Evolutionary conservation across 768 basidiomycete species (phyloP).

Genomic region (Hydnomerulius pinastri): DNA sequence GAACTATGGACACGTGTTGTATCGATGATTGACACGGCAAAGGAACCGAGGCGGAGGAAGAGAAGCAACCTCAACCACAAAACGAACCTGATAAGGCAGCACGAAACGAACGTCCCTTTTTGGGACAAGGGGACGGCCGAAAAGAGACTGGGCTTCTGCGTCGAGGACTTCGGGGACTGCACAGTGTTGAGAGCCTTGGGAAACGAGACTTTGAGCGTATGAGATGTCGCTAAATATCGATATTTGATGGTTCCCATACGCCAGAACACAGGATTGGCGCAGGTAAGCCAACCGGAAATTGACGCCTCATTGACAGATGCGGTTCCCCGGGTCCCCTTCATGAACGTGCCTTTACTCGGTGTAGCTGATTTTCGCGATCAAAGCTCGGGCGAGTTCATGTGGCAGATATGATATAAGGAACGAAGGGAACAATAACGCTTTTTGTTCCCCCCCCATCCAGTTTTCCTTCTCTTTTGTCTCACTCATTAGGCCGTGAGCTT

Average conservation of each 20-base stretch:
- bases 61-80: not conserved
- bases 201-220: not conserved
- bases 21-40: not conserved
- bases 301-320: too few relatives aligned
- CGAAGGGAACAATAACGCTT: conserved; percentile 26
- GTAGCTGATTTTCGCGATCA: not conserved
- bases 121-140: conserved; percentile 19
- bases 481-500: conserved; percentile 12
- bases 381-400: not conserved
- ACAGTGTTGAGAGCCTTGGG: not conserved
- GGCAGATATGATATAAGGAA: conserved; percentile 22
- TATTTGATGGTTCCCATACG: not conserved
- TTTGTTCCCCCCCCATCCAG: conserved; percentile 14
- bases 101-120: conserved; percentile 10
- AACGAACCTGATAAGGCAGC: conserved; percentile 5
- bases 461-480: conserved; percentile 21
- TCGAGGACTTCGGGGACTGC: conserved; percentile 10
- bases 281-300: not conserved
- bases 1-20: not conserved
- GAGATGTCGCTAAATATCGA: too few relatives aligned
- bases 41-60: too few relatives aligned
- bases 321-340: conserved; percentile 13
- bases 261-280: not conserved
- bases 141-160: not conserved
- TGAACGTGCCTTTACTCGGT: not conserved